Percentiles rank a stretch among this genome's conserved stretches.
Evolutionary conservation across 225 moss, liverwort and hornwort genomes (phyloP).

Genomic region (Pseudoscleropodium purum): DNA sequence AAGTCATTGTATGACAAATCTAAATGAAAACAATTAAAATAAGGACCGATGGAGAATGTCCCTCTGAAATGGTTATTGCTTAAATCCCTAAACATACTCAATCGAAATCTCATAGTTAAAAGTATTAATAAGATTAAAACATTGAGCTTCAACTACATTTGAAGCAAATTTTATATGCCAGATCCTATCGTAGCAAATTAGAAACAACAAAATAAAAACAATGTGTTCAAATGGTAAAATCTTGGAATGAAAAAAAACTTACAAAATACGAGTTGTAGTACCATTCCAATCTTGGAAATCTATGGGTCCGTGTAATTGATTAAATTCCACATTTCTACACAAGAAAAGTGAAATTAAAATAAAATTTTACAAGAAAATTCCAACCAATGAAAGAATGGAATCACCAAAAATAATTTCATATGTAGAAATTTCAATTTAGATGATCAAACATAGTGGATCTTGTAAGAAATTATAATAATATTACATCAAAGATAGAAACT

Average conservation of each 20-base stretch:
- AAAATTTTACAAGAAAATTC: no score
- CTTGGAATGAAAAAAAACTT: no score
- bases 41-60: background rate
- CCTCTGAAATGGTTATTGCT: background rate
- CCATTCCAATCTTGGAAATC: background rate
- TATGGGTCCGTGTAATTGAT: background rate
- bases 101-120: background rate
- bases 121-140: background rate
- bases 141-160: background rate
- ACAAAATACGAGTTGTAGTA: accelerated
- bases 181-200: no score
- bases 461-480: no score
- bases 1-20: background rate
- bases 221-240: no score
- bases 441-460: no score
- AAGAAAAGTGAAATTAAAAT: background rate
- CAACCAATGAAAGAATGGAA: no score
- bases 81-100: background rate
- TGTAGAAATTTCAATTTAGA: no score
- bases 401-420: no score
- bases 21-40: accelerated
- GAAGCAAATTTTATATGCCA: no score
- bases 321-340: background rate
- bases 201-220: no score
- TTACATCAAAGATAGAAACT: no score